Percentiles rank a stretch among this genome's conserved stretches.
These are phyloP conservation scores for Exidia glandulosa DNA, from an alignment of 768 basidiomycete genomes.

Conservation along the genomic window DNA sequence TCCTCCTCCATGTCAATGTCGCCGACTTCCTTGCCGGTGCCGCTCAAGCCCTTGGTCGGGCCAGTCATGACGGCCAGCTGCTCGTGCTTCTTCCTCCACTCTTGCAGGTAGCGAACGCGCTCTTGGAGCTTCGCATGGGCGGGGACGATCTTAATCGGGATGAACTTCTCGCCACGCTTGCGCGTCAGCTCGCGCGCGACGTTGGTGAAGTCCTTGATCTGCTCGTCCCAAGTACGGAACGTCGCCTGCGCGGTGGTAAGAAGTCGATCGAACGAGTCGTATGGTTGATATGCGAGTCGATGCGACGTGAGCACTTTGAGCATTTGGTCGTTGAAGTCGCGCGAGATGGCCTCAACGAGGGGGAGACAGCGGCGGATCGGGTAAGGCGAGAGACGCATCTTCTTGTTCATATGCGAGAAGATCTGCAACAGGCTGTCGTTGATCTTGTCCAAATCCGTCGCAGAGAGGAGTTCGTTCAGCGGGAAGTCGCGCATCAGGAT, in stretches of 20 bases:
- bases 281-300: conserved; percentile 86
- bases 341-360: conserved; percentile 94
- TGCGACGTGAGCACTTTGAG: conserved; percentile 84
- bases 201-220: conserved; percentile 85
- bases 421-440: conserved; percentile 81
- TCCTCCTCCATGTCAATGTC: conserved; percentile 99
- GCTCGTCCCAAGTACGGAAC: conserved; percentile 81
- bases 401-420: conserved; percentile 90
- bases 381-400: conserved; percentile 91
- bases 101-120: conserved; percentile 70
- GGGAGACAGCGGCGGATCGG: conserved; percentile 93
- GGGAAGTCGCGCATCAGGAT: conserved; percentile 99
- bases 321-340: conserved; percentile 93
- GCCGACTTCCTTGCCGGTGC: conserved; percentile 63
- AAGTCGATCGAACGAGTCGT: conserved; percentile 85
- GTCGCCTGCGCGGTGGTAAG: conserved; percentile 65
- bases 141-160: conserved; percentile 88
- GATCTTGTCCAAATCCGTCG: conserved; percentile 92
- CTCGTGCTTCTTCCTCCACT: conserved; percentile 95
- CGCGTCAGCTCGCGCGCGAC: conserved; percentile 88
- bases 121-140: conserved; percentile 91
- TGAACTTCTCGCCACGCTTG: conserved; percentile 84
- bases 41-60: conserved; percentile 78
- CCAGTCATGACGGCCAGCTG: conserved; percentile 96
- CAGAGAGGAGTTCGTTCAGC: conserved; percentile 88